Evolutionary conservation across 2,329 filamentous ascomycete genomes (phyloP), one percentile per base, ranked within the genome.

Genomic region (Clarireedia paspali): DNA sequence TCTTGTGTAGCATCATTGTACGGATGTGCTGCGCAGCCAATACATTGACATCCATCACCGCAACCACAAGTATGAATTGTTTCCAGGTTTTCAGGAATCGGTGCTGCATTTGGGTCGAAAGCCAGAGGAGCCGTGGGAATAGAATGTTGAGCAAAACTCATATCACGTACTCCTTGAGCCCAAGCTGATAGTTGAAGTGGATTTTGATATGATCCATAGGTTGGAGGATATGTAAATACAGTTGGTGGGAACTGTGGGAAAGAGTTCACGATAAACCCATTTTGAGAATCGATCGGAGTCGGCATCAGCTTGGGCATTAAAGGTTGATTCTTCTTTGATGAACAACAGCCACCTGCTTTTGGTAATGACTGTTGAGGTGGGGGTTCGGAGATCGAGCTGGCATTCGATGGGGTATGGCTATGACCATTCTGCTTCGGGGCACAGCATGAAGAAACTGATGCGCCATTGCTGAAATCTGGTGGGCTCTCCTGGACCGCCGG

Each of bases 1-100:
- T 76, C 70, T 73, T 74, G 77, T 50, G 80, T 87, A 23, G 83
- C 80, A 6, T 81, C 75, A 62, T 88, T 88, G 64, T 83, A 85
- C 12, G 85, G 83, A 66, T 88, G 84, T 2, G 80, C 81, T 5
- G 82, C 76, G 66, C 85, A 89, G 10, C 84, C 85, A 38, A 88
- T 73, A 65, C 85, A 89, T 61, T 83, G 77, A 61, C 85, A 89
- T 27, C 73, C 73, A 53, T 84, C 80, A 20, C 85, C 85, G 64
- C 85, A 89, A 48, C 75, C 74, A 63, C 85, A 89, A 24, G 74
- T 72, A 59, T 80, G 75, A 14, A 67, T 34, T 0, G 64, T 66
- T 20, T 67, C 59, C 2, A 62, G 45, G 17, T 27, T 59, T 62
- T 63, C 53, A 12, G 30, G 9, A 10, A 34, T 12, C 69, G 72